These are phyloP conservation scores for Candida berthetii DNA, from an alignment of 805 yeast species.

Conservation along the genomic window DNA sequence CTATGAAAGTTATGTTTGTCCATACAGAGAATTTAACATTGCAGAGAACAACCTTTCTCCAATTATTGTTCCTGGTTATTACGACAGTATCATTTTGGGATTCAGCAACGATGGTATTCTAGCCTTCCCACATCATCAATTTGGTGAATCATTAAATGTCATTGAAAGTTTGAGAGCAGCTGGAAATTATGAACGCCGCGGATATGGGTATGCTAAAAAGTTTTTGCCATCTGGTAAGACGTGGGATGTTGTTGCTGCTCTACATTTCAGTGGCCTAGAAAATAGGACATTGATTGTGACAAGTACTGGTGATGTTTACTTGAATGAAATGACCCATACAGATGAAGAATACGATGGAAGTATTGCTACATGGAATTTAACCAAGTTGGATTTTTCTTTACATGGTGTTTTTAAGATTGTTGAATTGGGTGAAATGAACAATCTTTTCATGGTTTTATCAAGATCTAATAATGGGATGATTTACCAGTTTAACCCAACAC, in stretches of 20 bases:
- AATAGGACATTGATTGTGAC: constrained; percentile 5
- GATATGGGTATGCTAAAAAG: constrained; percentile 1
- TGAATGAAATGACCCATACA: constrained; percentile 4
- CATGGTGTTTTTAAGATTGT: not conserved
- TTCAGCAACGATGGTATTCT: too few species aligned
- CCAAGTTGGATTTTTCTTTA: not conserved
- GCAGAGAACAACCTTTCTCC: too few species aligned
- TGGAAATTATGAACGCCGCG: not conserved
- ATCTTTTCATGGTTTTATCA: constrained; percentile 4
- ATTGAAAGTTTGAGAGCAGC: not conserved
- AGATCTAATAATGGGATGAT: constrained; percentile 3
- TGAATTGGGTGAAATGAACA: not conserved
- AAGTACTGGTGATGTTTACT: constrained; percentile 2
- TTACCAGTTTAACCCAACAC: constrained; percentile 1
- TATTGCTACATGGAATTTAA: too few species aligned
- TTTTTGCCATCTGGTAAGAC: not conserved
- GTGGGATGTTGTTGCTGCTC: constrained; percentile 6
- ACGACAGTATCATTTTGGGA: too few species aligned
- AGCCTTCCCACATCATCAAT: too few species aligned
- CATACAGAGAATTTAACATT: too few species aligned
- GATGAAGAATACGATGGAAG: not conserved
- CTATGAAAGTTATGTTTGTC: too few species aligned
- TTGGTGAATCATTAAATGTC: too few species aligned
- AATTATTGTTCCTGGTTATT: too few species aligned
- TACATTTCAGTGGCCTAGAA: not conserved